Evolutionary conservation across 1,284 basidiomycete genomes (phyloP).

Genomic region (Chondrostereum purpureum): DNA sequence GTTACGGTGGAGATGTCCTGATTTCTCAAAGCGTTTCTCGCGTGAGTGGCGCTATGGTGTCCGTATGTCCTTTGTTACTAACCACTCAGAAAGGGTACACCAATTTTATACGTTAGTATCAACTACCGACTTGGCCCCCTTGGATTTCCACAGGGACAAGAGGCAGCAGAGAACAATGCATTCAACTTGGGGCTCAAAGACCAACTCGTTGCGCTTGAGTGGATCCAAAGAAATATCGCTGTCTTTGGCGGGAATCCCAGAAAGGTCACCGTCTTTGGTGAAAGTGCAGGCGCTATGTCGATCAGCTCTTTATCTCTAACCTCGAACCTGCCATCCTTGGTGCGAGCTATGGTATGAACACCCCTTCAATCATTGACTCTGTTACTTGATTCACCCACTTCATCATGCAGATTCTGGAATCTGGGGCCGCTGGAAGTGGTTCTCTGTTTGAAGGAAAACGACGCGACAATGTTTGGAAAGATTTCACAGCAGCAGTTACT

Average conservation of each 20-base stretch:
- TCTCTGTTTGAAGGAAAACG: conserved; percentile 14
- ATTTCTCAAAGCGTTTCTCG: neutral
- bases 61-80: too few species aligned
- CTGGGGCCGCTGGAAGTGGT: conserved; percentile 20
- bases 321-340: conserved; percentile 17
- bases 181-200: conserved; percentile 27
- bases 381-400: too few species aligned
- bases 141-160: conserved; percentile 15
- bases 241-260: neutral
- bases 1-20: neutral
- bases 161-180: conserved; percentile 16
- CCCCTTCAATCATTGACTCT: neutral
- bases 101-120: neutral
- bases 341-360: too few species aligned
- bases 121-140: conserved; percentile 1
- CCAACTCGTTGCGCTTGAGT: conserved; percentile 25
- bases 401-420: conserved; percentile 26
- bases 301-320: conserved; percentile 24
- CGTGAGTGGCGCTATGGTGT: neutral
- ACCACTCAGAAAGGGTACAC: neutral
- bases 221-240: conserved; percentile 25
- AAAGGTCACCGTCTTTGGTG: conserved; percentile 32
- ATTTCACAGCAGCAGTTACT: conserved; percentile 17
- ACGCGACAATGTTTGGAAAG: conserved; percentile 16
- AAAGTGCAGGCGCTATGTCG: conserved; percentile 32